Conservation (phyloP, 495 filamentous ascomycete species). For the Amphirosellinia nigrospora region DNA sequence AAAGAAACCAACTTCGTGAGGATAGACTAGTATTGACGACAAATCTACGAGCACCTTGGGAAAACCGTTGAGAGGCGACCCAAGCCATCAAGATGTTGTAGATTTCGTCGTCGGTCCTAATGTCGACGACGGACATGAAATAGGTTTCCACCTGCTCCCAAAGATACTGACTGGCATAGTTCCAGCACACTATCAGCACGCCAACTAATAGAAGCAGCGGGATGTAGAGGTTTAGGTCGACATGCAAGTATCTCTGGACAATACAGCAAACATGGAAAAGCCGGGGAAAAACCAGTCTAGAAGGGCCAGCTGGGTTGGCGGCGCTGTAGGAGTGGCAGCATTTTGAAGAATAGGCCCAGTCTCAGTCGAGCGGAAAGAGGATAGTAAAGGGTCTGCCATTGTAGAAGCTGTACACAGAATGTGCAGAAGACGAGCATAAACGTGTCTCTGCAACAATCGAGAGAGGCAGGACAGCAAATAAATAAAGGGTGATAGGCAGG, state of each 20-base stretch:
- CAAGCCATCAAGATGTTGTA: constrained; percentile 75
- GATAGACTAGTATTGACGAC: constrained; percentile 66
- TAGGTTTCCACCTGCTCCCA: constrained; percentile 49
- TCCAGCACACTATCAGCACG: constrained; percentile 55
- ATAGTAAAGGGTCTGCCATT: constrained; percentile 31
- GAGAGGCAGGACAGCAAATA: neutral
- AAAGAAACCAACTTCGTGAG: constrained; percentile 55
- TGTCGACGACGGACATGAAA: constrained; percentile 66
- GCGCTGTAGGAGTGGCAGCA: constrained; percentile 18
- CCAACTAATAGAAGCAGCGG: constrained; percentile 62
- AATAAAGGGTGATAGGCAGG: neutral
- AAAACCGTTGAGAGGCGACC: constrained; percentile 66
- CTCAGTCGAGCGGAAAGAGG: neutral
- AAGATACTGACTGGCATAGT: constrained; percentile 56
- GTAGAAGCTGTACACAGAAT: neutral
- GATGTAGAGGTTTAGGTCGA: constrained; percentile 76
- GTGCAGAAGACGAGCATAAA: neutral
- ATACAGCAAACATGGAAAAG: constrained; percentile 68
- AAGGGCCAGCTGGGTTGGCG: constrained; percentile 47
- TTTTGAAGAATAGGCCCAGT: constrained; percentile 17
- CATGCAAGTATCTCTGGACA: constrained; percentile 63
- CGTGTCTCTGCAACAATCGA: too few relatives aligned
- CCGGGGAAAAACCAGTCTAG: constrained; percentile 78
- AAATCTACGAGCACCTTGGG: constrained; percentile 62
- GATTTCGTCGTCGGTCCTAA: constrained; percentile 70